A percentile compares a stretch with the other conserved stretches of the same genome.
These are phyloP conservation scores for Kodamaea lidongshanica DNA, from an alignment of 805 yeast species.

Conservation along the genomic window DNA sequence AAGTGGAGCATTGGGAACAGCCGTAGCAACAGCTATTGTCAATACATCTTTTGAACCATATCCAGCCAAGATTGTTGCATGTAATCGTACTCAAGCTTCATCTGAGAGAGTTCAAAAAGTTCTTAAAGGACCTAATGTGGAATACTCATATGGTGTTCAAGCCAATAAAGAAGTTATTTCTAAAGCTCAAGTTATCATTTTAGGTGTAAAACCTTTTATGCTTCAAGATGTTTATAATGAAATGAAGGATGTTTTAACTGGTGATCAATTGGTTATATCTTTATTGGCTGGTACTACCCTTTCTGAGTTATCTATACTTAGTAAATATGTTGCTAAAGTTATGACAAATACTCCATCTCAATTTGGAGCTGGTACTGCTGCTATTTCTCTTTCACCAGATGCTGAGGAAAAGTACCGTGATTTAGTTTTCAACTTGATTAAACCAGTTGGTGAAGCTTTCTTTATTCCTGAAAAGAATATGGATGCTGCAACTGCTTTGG, in stretches of 20 bases:
- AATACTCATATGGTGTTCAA: conserved; percentile 37
- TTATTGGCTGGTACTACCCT: conserved; percentile 92
- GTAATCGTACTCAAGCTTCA: conserved; percentile 56
- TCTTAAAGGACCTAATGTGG: conserved; percentile 42
- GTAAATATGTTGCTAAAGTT: conserved; percentile 71
- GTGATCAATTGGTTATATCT: conserved; percentile 61
- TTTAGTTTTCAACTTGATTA: conserved; percentile 46
- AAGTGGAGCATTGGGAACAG: conserved; percentile 94
- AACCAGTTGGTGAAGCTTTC: conserved; percentile 61
- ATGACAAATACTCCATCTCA: conserved; percentile 98
- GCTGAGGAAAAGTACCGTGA: conserved; percentile 41
- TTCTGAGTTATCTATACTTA: conserved; percentile 49
- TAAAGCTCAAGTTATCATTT: conserved; percentile 61
- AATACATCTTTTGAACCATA: conserved; percentile 42
- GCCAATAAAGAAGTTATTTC: conserved; percentile 54
- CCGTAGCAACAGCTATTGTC: conserved; percentile 75
- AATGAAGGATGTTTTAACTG: conserved; percentile 41
- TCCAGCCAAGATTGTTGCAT: conserved; percentile 73
- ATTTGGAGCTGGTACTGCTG: conserved; percentile 91
- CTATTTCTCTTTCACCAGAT: conserved; percentile 63
- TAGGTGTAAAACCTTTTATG: conserved; percentile 87
- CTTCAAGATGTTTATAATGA: conserved; percentile 54
- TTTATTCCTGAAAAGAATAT: conserved; percentile 82
- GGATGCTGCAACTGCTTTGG: conserved; percentile 93
- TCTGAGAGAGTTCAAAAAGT: conserved; percentile 30